These are phyloP conservation scores for Rhizopus arrhizus DNA, from an alignment of 371 early-diverging fungal genomes.

Conservation along the genomic window DNA sequence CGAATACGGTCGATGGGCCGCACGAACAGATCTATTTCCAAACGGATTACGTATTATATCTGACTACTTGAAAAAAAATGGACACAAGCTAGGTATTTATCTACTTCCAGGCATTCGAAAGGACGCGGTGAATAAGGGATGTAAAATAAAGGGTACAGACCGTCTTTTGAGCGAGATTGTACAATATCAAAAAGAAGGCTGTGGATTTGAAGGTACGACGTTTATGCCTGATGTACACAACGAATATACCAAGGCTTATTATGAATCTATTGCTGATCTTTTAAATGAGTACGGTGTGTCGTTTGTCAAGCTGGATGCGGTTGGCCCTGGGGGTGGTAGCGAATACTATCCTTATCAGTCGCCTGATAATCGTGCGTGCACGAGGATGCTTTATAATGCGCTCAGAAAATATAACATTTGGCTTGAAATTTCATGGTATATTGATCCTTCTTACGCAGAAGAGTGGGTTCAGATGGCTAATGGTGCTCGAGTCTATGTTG, in stretches of 20 bases:
- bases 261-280: conserved; percentile 42
- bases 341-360: conserved; percentile 33
- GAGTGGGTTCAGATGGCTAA: conserved; percentile 44
- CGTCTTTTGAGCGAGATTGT: conserved; percentile 28
- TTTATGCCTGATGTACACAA: conserved; percentile 46
- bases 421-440: conserved; percentile 51
- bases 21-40: conserved; percentile 41
- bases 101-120: conserved; percentile 48
- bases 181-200: conserved; percentile 35
- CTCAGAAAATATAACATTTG: conserved; percentile 35
- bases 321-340: conserved; percentile 47
- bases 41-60: conserved; percentile 35
- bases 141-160: conserved; percentile 27
- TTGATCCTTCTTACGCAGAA: conserved; percentile 35
- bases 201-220: conserved; percentile 44
- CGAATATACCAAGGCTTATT: conserved; percentile 33
- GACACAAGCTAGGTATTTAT: conserved; percentile 48
- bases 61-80: conserved; percentile 35
- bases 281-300: conserved; percentile 42
- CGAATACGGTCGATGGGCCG: conserved; percentile 46
- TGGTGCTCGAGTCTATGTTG: conserved; percentile 43
- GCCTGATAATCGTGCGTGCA: conserved; percentile 41
- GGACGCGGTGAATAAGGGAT: conserved; percentile 33
- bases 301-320: conserved; percentile 49
- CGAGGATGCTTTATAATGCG: conserved; percentile 36